Base-by-base conservation (phyloP, 1,284 basidiomycete species). In the Malassezia dermatis region DNA sequence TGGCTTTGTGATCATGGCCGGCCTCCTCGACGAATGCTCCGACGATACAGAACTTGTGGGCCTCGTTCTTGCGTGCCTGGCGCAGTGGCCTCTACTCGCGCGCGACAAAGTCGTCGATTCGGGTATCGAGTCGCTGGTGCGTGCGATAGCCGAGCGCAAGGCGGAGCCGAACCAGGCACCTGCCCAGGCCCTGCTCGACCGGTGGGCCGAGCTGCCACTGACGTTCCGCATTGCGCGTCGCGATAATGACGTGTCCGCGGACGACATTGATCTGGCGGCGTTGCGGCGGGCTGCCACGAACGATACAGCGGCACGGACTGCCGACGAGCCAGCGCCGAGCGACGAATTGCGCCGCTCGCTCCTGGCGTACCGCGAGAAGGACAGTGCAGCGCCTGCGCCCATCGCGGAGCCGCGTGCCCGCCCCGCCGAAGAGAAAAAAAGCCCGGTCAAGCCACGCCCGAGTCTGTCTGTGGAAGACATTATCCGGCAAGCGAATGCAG, bases 1-100 rank as follows among this genome's bases (percentile, higher is more conserved):
- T 75, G 91, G 90, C 1, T 90, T 94, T 73, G 88, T 86, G 75
- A 78, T 93, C 21, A 90, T 96, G 88, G 85, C 82, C 44, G 89
- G 86, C 70, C 80, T 96, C 41, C 77, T 96, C 28, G 82, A 86
- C 45, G 90, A 96, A 67, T 80, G 89, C 69, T 74, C 76, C 13
- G 79, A 82, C 27, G 88, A 96, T 64, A 63, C 78, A 23, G 86
- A 90, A 35, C 79, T 95, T 28, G 78, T 85, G 30, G 75, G 80
- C 8, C 76, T 86, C 86, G 62, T 56, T 82, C 77, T 73, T 39
- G 53, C 63, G 21, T 64, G 65, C 42, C 52, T 67, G 12, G 61
- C 58, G 4, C 56, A 63, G 35, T 95, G 89, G 90, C 88, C 88
- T 0, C 77, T 95, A 24, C 79, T 88, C 48, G 84, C 85, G 48